Evolutionary conservation across 495 filamentous ascomycete species (phyloP), one percentile per base, ranked within the genome.

Genomic region (Lasiosphaeriaceae sp.): DNA sequence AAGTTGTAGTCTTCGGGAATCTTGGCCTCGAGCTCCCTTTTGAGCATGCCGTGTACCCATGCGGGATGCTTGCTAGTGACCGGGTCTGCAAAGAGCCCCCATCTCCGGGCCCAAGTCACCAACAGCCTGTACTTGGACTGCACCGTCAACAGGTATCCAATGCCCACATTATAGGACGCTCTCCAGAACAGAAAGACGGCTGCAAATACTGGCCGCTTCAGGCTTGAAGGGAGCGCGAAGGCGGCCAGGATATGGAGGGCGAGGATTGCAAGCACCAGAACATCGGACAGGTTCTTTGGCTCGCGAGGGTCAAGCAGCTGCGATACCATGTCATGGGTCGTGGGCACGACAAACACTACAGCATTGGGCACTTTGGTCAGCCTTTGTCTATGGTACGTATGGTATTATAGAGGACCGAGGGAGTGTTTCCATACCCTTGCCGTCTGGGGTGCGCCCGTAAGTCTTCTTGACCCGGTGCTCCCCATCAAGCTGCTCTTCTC

Each of bases 241-340:
- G 92, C 81, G 12, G 83, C 73, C 24, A 86, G 64, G 58, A 96
- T 86, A 62, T 95, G 88, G 23, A 80, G 65, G 35, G 79, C 89
- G 29, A 98, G 77, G 31, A 96, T 80, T n/a, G 81, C 80, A n/a
- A 97, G 77, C 56, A 98, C 90, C 21, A 88, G 60, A 34, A 84
- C 66, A 67, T 98, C 94, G 57, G 90, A 91, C 41, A 95, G 61
- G 65, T 97, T 97, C 77, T 98, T 98, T 4, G 94, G 92, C 70
- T 96, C 85, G 48, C 85, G 88, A n/a, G 94, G 94, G 54, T 93
- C 95, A 58, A 98, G 82, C 19, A 98, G 82, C 71, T 96, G 94
- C 51, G 94, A 95, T 64, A 98, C 94, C 93, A 97, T 97, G 73
- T 98, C 94, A 79, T 96, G 90, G 44, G 94, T 98, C 60, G 90